Evolutionary conservation across 805 yeast genomes (phyloP).

Genomic region (Candida tallmaniae): DNA sequence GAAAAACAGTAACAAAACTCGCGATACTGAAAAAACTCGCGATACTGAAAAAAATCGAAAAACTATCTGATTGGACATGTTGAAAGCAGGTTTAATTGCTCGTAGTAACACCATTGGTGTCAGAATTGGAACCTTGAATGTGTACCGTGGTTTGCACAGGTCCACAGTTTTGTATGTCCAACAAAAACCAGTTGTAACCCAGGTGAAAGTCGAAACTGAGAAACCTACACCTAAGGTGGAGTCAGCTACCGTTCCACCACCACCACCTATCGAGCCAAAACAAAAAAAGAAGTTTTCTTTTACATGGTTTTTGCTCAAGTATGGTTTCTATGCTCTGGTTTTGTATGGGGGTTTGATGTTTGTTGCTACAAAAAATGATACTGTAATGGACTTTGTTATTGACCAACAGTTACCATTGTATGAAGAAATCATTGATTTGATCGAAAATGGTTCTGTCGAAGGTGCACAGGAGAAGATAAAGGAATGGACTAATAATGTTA

Average conservation of each 20-base stretch:
- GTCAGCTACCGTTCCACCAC: no score
- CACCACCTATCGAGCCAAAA: background rate
- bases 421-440: conserved; percentile 35
- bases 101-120: no score
- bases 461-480: conserved; percentile 22
- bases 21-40: no score
- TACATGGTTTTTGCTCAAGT: conserved; percentile 25
- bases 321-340: conserved; percentile 23
- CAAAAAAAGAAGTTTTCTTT: conserved; percentile 25
- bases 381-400: conserved; percentile 41
- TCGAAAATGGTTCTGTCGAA: conserved; percentile 32
- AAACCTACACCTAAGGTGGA: no score
- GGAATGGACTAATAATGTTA: conserved; percentile 14
- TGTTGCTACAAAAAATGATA: conserved; percentile 40
- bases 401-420: conserved; percentile 40
- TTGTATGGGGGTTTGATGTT: conserved; percentile 37
- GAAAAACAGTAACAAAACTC: no score
- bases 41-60: no score
- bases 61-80: no score
- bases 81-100: no score
- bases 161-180: background rate
- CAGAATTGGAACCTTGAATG: no score
- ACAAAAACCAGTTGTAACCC: background rate
- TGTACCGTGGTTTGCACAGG: background rate
- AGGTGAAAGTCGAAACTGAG: no score